Base-by-base conservation (phyloP, 345 rosid species). In the Murraya koenigii region DNA sequence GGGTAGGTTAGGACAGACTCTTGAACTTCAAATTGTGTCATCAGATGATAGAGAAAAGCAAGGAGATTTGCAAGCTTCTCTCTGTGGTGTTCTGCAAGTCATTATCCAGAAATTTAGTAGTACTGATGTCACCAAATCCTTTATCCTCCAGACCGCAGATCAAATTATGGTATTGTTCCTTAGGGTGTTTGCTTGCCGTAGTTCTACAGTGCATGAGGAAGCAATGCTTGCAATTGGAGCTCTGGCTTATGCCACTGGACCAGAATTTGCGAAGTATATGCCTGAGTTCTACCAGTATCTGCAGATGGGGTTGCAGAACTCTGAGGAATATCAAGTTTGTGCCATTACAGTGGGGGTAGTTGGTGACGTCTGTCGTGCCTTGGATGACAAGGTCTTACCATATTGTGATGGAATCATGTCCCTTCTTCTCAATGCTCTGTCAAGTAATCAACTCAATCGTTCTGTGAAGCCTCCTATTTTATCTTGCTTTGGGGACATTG, bases 221-320 rank as follows among this genome's bases (percentile, higher is more conserved):
- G 98, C 97, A 59, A 96, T 96, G 99, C 98, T 96, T 36, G 99
- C 99, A 38, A 91, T 96, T 7, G 99, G 99, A 76, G 92, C 98
- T 10, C 92, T 96, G 60, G 99, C 99, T 70, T 91, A 94, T 81
- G 98, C 97, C 2, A 86, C 90, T 76, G 99, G 98, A 69, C 49
- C 93, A 20, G 93, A 88, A 75, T 95, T 95, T 74, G 86, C 76
- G 39, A 95, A 89, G 78, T 95, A 95, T 77, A 90, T 95, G 93
- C 79, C 89, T 1, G 95, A 91, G 82, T 85, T 95, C 67, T 91
- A 82, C 84, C 91, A 92, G 81, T 91, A 91, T 76, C 80, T 95
- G 72, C 93, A 95, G 85, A 91, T 90, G 90, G 98, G 99, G 7
- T 82, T 96, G 80, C 97, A 92, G 87, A 96, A 94, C 78, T 93